Conservation (phyloP, 176 grass and related monocot genomes). For the Carex parvula region DNA sequence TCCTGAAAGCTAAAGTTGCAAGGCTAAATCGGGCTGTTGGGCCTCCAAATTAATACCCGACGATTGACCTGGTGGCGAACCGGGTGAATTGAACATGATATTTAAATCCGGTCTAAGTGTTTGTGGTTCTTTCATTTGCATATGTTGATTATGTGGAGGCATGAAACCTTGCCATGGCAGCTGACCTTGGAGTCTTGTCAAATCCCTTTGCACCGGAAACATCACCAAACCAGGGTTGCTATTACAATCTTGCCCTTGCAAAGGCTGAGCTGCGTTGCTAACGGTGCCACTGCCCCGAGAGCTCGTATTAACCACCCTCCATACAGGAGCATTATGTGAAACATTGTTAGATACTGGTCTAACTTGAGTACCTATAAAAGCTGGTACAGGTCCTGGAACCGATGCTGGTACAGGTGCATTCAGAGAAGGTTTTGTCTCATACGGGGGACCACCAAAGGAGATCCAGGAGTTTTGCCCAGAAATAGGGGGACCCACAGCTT, state of each 20-base stretch:
- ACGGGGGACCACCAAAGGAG: conserved; percentile 52
- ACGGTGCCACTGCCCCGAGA: conserved; percentile 33
- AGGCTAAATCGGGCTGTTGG: conserved; percentile 92
- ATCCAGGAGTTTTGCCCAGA: conserved; percentile 72
- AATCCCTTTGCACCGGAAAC: conserved; percentile 65
- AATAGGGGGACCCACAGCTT: conserved; percentile 28
- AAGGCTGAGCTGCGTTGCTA: conserved; percentile 45
- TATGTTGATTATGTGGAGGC: conserved; percentile 64
- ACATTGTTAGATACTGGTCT: conserved; percentile 15
- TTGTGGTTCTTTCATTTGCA: conserved; percentile 54
- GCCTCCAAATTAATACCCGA: conserved; percentile 88
- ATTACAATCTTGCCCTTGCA: conserved; percentile 47
- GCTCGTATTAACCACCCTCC: conserved; percentile 62
- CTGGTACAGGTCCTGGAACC: background rate
- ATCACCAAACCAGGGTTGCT: conserved; percentile 67
- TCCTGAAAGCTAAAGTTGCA: conserved; percentile 65
- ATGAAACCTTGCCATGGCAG: conserved; percentile 67
- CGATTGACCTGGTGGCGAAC: conserved; percentile 71
- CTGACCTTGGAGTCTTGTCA: conserved; percentile 56
- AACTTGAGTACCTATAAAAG: conserved; percentile 39
- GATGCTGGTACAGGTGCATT: conserved; percentile 14
- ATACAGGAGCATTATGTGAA: conserved; percentile 27
- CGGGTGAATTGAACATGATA: conserved; percentile 76
- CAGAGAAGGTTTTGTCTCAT: conserved; percentile 55
- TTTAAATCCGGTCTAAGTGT: conserved; percentile 83